These are phyloP conservation scores for Gaillardinia entomophila DNA, from an alignment of 805 yeast genomes.

Conservation along the genomic window DNA sequence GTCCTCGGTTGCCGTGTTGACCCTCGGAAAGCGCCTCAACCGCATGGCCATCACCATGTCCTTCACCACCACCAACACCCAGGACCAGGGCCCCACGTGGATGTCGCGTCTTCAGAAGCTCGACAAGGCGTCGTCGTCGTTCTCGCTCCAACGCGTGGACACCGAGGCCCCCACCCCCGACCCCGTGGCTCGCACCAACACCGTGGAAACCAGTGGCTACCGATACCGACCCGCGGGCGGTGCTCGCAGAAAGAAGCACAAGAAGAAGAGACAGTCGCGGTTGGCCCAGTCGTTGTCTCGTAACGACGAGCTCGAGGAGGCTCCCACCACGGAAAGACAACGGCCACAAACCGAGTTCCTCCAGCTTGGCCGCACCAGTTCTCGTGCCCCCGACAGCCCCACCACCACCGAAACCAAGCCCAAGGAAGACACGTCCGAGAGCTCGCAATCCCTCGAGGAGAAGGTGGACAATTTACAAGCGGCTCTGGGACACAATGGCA, in stretches of 20 bases:
- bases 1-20: slow-evolving; percentile 44
- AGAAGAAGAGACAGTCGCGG: slow-evolving; percentile 11
- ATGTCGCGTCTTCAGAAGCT: slow-evolving; percentile 77
- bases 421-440: slow-evolving; percentile 2
- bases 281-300: not conserved
- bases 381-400: slow-evolving; percentile 5
- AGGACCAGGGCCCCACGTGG: slow-evolving; percentile 62
- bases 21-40: slow-evolving; percentile 73
- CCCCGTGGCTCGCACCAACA: slow-evolving; percentile 18
- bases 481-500: too few species aligned
- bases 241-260: slow-evolving; percentile 47
- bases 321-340: slow-evolving; percentile 12
- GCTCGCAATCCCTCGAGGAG: not conserved
- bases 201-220: slow-evolving; percentile 58
- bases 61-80: slow-evolving; percentile 56
- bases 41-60: slow-evolving; percentile 92
- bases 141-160: slow-evolving; percentile 79
- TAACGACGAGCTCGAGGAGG: slow-evolving; percentile 5
- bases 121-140: slow-evolving; percentile 65
- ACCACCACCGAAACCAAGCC: slow-evolving; percentile 1
- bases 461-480: not conserved
- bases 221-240: slow-evolving; percentile 74
- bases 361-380: slow-evolving; percentile 29
- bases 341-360: slow-evolving; percentile 36
- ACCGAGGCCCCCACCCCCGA: slow-evolving; percentile 31